Base-by-base conservation (phyloP, 345 rosid genomes). In the Mallotus nudiflorus region DNA sequence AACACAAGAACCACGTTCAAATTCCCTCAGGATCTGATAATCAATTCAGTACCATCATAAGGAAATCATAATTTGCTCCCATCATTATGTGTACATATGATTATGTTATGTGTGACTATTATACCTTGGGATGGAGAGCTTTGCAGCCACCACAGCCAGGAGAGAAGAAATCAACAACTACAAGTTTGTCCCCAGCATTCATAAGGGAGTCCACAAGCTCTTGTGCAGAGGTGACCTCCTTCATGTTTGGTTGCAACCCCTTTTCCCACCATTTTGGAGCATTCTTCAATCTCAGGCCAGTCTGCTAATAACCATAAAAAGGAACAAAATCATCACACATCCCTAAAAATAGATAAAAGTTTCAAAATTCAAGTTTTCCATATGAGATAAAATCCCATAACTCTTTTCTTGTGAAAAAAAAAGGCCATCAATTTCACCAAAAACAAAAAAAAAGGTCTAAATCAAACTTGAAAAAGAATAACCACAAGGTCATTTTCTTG, bases 71-170 rank as follows among this genome's bases (percentile, higher is more conserved):
- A 0, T 18, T 2, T 33, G 37, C 37, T n/a, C 37, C 37, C 37
- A 33, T 3, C 37, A 33, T 2, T 33, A 33, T 33, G 6, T n/a
- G n/a, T n/a, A 33, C 6, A 33, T 33, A 6, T 3, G 37, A 33
- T 2, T 3, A 33, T 27, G 46, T n/a, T 13, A 39, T 7, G 31
- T n/a, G 28, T 28, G 20, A 29, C 31, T 5, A 4, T 1, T 54
- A 70, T 81, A 90, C 96, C 93, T 95, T 95, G 35, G 97, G 97
- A 80, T 95, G 99, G 57, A 95, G 96, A 79, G 97, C 88, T 78
- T 79, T 95, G 82, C 99, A 95, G 70, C 99, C 97, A 19, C 99
- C 96, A 44, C 99, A 95, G 5, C 97, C 97, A 45, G 97, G 99
- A 2, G 99, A 95, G 84, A 89, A 92, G 89, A 95, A 95, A 81